Evolutionary conservation across 1,284 basidiomycete genomes (phyloP), one percentile per base, ranked within the genome.

Genomic region (Hemileia vastatrix): DNA sequence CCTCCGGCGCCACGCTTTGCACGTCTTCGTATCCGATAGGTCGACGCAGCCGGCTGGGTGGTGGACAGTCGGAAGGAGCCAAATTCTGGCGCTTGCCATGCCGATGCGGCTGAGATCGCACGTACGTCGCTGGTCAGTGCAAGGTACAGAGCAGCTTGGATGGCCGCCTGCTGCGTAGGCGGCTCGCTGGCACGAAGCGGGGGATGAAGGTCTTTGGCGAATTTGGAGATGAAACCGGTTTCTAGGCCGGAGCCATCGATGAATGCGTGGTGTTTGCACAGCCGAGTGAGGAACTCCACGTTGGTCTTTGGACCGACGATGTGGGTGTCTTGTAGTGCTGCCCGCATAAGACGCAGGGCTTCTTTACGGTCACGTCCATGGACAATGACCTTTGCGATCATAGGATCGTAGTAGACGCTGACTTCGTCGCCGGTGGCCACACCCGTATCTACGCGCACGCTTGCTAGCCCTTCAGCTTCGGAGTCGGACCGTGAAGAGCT

Each of bases 311-410:
- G 87, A 9, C 92, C 92, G 0, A 92, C 90, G 57, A 95, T 86
- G 71, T 87, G 84, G 74, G 94, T 95, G 71, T 92, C 85, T 58
- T 87, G 86, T 51, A 95, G 77, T 4, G 89, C 90, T 57, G 84
- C 83, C 6, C 86, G 78, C 63, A 95, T 80, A 70, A 89, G 80
- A 6, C 88, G 80, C 66, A 96, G 76, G 0, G 92, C 92, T 71
- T 92, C 88, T 1, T 83, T 83, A 15, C 92, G 81, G 76, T 94
- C 88, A 36, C 84, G 78, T 9, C 88, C 92, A 70, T 91, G 88
- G 6, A 90, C 90, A 47, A 95, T 86, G n/a, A 95, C 83, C 69
- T 91, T 91, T 27, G 90, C 85, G 65, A 93, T 93, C 85, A 95
- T 88, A 0, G 92, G 90, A 71, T 96, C 92, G 75, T 96, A 96